Percentiles rank a stretch among this genome's conserved stretches.
phyloP scores from a whole-genome alignment of 2,329 filamentous ascomycete genomes.

The Tolypocladium cylindrosporum region DNA sequence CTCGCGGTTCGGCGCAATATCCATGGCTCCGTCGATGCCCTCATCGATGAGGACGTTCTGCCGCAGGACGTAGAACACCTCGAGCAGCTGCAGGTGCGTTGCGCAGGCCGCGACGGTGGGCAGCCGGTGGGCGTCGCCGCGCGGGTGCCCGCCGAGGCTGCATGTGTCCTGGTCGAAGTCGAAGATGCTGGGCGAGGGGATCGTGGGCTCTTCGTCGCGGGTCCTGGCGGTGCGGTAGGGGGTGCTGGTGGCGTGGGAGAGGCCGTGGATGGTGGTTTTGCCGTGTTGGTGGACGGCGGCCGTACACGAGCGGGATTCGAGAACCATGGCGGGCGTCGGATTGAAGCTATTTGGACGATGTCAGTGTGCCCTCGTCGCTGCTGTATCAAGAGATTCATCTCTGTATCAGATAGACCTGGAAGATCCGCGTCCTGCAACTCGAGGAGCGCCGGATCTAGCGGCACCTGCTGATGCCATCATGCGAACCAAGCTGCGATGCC shows the following conservation, averaged over 20 bases:
- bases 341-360: no score
- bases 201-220: not conserved
- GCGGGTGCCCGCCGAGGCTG: no score
- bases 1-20: slow-evolving; percentile 6
- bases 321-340: not conserved
- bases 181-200: slow-evolving; percentile 3
- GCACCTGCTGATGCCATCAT: no score
- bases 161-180: not conserved
- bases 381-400: no score
- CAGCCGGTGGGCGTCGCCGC: slow-evolving; percentile 1
- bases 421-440: no score
- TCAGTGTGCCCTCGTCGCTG: no score
- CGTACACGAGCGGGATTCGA: not conserved
- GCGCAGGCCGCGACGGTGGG: slow-evolving; percentile 28
- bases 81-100: slow-evolving; percentile 50
- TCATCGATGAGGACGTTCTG: slow-evolving; percentile 10
- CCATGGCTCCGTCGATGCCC: slow-evolving; percentile 9
- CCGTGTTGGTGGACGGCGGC: not conserved
- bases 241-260: not conserved
- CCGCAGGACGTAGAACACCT: slow-evolving; percentile 46
- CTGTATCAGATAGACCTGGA: no score
- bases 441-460: not conserved
- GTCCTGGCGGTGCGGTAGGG: not conserved
- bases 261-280: not conserved
- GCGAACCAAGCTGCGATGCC: no score